Evolutionary conservation across 2,329 filamentous ascomycete genomes (phyloP).

Genomic region (Dothidotthia symphoricarpi): DNA sequence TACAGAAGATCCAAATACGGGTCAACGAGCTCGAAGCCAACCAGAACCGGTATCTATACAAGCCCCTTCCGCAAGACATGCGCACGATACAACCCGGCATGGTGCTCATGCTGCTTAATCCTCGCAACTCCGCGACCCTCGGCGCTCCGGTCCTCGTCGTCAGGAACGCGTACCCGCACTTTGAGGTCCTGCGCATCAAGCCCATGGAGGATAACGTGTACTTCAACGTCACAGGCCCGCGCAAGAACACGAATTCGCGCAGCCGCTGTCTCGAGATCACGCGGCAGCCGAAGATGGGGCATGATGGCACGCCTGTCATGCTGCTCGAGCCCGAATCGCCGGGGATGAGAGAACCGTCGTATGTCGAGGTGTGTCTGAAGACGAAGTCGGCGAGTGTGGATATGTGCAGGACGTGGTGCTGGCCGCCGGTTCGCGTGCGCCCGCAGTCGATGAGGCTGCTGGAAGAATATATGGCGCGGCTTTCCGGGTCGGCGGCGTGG

Average conservation of each 20-base stretch:
- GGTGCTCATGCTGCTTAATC: slow-evolving; percentile 19
- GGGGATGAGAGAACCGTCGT: slow-evolving; percentile 16
- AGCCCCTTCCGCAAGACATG: slow-evolving; percentile 15
- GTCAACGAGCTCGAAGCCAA: slow-evolving; percentile 16
- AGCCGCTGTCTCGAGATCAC: slow-evolving; percentile 9
- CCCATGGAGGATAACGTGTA: slow-evolving; percentile 6
- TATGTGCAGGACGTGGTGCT: slow-evolving; percentile 20
- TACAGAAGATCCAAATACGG: slow-evolving; percentile 10
- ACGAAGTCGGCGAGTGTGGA: slow-evolving; percentile 2
- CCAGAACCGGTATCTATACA: slow-evolving; percentile 25
- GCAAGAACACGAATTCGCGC: background rate
- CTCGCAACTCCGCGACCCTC: slow-evolving; percentile 7
- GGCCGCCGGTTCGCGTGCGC: slow-evolving; percentile 7
- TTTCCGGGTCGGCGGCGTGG: too few species aligned
- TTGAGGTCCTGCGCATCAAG: slow-evolving; percentile 18
- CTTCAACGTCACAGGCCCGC: slow-evolving; percentile 6
- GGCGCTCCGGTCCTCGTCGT: slow-evolving; percentile 17
- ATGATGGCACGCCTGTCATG: slow-evolving; percentile 15
- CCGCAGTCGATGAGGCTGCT: slow-evolving; percentile 5
- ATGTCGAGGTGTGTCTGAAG: slow-evolving; percentile 12
- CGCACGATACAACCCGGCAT: slow-evolving; percentile 7
- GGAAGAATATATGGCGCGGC: slow-evolving; percentile 3
- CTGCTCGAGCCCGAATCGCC: slow-evolving; percentile 14
- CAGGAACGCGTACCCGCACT: slow-evolving; percentile 10
- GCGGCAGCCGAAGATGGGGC: slow-evolving; percentile 1